Evolutionary conservation across 2,329 filamentous ascomycete genomes (phyloP), one percentile per base, ranked within the genome.

Genomic region (Epichloe gansuensis): DNA sequence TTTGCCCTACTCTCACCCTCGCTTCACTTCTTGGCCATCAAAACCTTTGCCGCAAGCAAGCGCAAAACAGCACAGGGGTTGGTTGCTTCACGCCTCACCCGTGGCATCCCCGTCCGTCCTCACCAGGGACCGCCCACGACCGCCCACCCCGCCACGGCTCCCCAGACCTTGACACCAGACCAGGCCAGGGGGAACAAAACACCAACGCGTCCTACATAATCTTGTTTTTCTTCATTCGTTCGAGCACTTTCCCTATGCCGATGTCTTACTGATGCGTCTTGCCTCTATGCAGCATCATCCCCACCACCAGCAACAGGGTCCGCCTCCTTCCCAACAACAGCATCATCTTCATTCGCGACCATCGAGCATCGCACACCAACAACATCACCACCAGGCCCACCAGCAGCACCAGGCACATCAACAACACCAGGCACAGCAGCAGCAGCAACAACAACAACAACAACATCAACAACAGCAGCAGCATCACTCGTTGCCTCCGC

Each of bases 251-350:
- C 59, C 62, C 58, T 63, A 60, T 64, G 65, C 67, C 63, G 61
- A 67, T 63, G 63, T 62, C 60, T 67, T 67, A 78, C 77, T 80
- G 77, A 81, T 78, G 72, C 72, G 74, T 72, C 69, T 77, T 69
- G 74, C 75, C 72, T 76, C 72, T 75, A 78, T 80, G 77, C 81
- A 88, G 83, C 84, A 87, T 78, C 84, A 86, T 75, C 78, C 82
- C 73, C 83, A 86, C 75, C 80, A 84, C 69, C 73, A 81, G 68
- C 81, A 82, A 71, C 82, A 86, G 75, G 85, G 83, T 79, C 82
- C 83, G 71, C 80, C 81, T 63, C 74, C 77, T 71, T 70, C 77
- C 60, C 78, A 54, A n/a, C 51, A 80, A 64, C 45, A 37, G 13
- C 75, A 86, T 65, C 78, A 85, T 60, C 85, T 86, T 60, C 82